Conservation (phyloP, 2,329 filamentous ascomycete species). For the Colletotrichum liaoningense region DNA sequence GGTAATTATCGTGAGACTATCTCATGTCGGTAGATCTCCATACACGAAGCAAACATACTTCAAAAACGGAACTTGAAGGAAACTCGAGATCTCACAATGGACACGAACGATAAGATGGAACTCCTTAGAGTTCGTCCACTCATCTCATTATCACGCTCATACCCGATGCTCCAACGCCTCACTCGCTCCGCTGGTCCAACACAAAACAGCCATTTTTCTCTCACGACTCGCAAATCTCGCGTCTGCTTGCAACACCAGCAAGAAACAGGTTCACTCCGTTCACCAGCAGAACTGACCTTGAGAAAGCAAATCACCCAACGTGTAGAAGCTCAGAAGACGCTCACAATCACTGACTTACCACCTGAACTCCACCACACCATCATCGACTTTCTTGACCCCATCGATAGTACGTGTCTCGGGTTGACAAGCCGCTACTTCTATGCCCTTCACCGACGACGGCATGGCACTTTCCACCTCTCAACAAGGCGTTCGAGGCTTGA, state of each 20-base stretch:
- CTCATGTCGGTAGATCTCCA: not conserved
- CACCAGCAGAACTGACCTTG: too few relatives aligned
- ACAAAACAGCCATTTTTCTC: not conserved
- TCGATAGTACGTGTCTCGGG: not conserved
- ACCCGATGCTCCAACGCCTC: not conserved
- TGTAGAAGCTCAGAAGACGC: not conserved
- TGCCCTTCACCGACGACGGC: not conserved
- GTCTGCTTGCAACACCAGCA: not conserved
- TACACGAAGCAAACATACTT: not conserved
- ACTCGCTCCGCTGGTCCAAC: not conserved
- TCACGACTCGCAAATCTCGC: not conserved
- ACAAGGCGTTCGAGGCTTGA: too few relatives aligned
- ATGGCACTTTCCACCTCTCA: too few relatives aligned
- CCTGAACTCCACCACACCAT: not conserved
- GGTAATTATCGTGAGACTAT: rapidly evolving
- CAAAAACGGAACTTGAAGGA: not conserved
- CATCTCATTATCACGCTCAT: not conserved
- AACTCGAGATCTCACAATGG: not conserved
- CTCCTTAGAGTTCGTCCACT: not conserved
- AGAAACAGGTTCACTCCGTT: not conserved
- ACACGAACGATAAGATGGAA: not conserved
- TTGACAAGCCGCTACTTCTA: not conserved
- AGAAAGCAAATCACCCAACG: not conserved
- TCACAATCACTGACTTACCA: not conserved
- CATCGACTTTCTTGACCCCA: not conserved